A percentile compares a stretch with the other conserved stretches of the same genome.
phyloP scores from a whole-genome alignment of 805 yeast species.

The Spathaspora boniae region DNA sequence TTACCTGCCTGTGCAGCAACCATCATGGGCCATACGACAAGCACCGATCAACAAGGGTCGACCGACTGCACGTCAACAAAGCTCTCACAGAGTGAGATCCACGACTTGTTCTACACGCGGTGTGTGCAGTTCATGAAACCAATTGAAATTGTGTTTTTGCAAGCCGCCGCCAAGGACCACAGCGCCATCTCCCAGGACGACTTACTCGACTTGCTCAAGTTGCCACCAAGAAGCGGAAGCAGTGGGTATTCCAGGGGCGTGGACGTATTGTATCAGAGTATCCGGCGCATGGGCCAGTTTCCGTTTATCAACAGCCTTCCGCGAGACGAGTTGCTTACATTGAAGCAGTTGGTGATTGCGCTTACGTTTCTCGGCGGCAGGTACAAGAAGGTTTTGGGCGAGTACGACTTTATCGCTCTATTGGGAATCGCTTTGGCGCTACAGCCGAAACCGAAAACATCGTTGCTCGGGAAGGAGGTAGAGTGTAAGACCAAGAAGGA shows the following conservation, averaged over 20 bases:
- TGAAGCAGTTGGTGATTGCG: conserved; percentile 26
- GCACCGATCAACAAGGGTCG: too few relatives aligned
- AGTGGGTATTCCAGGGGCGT: conserved; percentile 1
- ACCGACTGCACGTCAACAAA: too few relatives aligned
- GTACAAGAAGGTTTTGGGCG: conserved; percentile 30
- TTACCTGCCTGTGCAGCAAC: too few relatives aligned
- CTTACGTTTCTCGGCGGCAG: conserved; percentile 41
- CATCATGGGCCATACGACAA: too few relatives aligned
- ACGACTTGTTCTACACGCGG: conserved; percentile 17
- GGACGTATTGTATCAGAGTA: conserved; percentile 35
- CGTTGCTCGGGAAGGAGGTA: conserved; percentile 7
- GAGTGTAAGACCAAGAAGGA: neutral
- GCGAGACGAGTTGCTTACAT: conserved; percentile 39
- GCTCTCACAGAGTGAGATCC: too few relatives aligned
- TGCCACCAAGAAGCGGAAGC: too few relatives aligned
- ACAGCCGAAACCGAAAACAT: neutral
- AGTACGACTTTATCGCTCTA: conserved; percentile 40
- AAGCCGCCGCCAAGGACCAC: conserved; percentile 11
- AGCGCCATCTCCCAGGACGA: conserved; percentile 1
- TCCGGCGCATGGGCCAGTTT: conserved; percentile 43
- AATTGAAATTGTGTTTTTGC: conserved; percentile 18
- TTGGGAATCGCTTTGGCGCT: conserved; percentile 44
- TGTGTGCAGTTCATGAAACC: conserved; percentile 16
- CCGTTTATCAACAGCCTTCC: conserved; percentile 44
- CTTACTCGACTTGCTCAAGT: neutral